These are phyloP conservation scores for Scutellaria barbata DNA, from an alignment of 257 asterid species.

Conservation along the genomic window DNA sequence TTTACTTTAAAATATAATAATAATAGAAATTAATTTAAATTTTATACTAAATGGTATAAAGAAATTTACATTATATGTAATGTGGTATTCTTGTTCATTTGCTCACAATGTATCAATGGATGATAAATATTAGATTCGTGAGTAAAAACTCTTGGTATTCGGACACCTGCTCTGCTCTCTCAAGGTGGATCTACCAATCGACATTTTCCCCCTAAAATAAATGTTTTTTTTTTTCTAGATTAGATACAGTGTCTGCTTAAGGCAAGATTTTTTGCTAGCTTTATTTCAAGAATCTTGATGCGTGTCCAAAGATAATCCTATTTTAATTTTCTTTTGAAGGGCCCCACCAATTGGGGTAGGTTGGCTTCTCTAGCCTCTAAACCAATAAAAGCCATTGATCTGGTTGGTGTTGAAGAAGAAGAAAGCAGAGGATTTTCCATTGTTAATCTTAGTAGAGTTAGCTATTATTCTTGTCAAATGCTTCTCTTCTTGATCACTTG, in stretches of 20 bases:
- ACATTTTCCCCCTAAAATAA: not conserved
- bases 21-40: too few relatives aligned
- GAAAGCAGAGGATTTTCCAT: constrained; percentile 35
- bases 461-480: constrained; percentile 46
- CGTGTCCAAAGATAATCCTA: constrained; percentile 37
- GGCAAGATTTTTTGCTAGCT: constrained; percentile 22
- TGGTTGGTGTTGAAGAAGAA: constrained; percentile 16
- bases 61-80: too few relatives aligned
- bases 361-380: constrained; percentile 44
- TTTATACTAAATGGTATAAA: too few relatives aligned
- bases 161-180: not conserved
- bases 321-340: constrained; percentile 25
- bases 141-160: not conserved
- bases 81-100: too few relatives aligned
- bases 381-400: constrained; percentile 44
- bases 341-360: constrained; percentile 55
- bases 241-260: not conserved
- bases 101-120: too few relatives aligned
- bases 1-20: too few relatives aligned
- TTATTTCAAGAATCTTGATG: constrained; percentile 25
- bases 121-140: too few relatives aligned
- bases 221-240: not conserved
- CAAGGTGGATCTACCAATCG: not conserved
- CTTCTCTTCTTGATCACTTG: constrained; percentile 68
- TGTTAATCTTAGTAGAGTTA: constrained; percentile 34